A percentile compares a stretch with the other conserved stretches of the same genome.
Conservation (phyloP, 2,329 filamentous ascomycete species). For the Akanthomyces dipterigenus region DNA sequence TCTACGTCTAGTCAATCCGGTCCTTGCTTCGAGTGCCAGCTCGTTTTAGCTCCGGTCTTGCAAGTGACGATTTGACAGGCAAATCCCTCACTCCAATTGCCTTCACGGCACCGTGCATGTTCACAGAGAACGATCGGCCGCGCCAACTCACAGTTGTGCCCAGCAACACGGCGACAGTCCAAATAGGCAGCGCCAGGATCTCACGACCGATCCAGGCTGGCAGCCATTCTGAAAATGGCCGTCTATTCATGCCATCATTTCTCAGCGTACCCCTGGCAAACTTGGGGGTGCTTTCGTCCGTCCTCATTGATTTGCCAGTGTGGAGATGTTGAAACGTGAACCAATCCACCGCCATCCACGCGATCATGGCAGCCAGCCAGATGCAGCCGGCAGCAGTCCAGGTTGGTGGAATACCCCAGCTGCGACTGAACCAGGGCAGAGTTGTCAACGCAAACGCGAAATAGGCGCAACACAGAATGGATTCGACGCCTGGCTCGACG, state of each 20-base stretch:
- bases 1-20: constrained; percentile 17
- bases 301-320: constrained; percentile 60
- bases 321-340: constrained; percentile 68
- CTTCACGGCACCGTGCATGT: constrained; percentile 73
- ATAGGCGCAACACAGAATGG: constrained; percentile 74
- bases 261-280: constrained; percentile 54
- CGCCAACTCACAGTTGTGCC: constrained; percentile 85
- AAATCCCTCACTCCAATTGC: constrained; percentile 25
- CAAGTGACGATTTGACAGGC: background rate
- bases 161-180: constrained; percentile 84
- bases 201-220: constrained; percentile 82
- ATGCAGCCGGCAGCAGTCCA: constrained; percentile 60
- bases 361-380: constrained; percentile 58
- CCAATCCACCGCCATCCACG: constrained; percentile 74
- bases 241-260: constrained; percentile 34
- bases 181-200: constrained; percentile 75
- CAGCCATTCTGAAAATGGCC: constrained; percentile 65
- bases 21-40: constrained; percentile 20
- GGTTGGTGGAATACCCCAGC: constrained; percentile 50
- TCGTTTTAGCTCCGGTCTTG: constrained; percentile 19
- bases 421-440: constrained; percentile 53
- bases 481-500: constrained; percentile 88
- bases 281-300: constrained; percentile 64
- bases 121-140: constrained; percentile 73
- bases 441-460: constrained; percentile 74